A percentile compares a stretch with the other conserved stretches of the same genome.
phyloP scores from a whole-genome alignment of 192 early-diverging fungal species.

The Jimgerdemannia flammicorona region DNA sequence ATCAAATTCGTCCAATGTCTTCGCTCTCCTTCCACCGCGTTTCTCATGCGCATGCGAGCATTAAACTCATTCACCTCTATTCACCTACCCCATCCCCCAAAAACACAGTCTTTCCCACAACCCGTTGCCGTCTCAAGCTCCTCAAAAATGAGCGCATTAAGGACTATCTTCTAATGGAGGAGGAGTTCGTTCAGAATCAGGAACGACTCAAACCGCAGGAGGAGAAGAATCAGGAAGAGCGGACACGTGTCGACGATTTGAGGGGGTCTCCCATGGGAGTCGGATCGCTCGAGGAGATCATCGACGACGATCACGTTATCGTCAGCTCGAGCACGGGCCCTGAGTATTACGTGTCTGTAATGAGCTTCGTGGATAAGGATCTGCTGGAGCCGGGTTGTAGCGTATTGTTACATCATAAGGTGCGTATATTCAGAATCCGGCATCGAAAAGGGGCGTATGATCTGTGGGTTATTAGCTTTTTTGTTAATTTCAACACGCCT shows the following conservation, averaged over 20 bases:
- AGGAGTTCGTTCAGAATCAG: slow-evolving; percentile 99
- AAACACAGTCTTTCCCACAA: slow-evolving; percentile 87
- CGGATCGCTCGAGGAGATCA: slow-evolving; percentile 96
- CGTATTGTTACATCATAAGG: slow-evolving; percentile 91
- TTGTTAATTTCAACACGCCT: no score
- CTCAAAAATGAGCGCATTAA: slow-evolving; percentile 98
- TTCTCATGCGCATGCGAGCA: slow-evolving; percentile 17
- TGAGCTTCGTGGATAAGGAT: slow-evolving; percentile 99
- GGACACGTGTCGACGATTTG: slow-evolving; percentile 91
- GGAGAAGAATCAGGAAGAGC: slow-evolving; percentile 91
- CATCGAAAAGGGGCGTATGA: no score
- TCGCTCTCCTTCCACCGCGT: slow-evolving; percentile 1
- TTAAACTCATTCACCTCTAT: neutral
- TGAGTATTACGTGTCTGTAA: slow-evolving; percentile 96
- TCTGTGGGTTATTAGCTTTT: no score
- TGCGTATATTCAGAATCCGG: slow-evolving; percentile 7
- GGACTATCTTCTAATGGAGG: slow-evolving; percentile 97
- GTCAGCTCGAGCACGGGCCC: slow-evolving; percentile 88
- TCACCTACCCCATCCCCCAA: neutral
- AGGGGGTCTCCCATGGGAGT: slow-evolving; percentile 97
- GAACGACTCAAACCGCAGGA: slow-evolving; percentile 96
- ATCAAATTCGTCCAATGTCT: no score
- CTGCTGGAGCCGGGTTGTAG: slow-evolving; percentile 95
- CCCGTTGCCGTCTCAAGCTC: slow-evolving; percentile 94
- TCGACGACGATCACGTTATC: slow-evolving; percentile 99